Conservation (phyloP, 768 basidiomycete genomes). For the Lyophyllum semitale region DNA sequence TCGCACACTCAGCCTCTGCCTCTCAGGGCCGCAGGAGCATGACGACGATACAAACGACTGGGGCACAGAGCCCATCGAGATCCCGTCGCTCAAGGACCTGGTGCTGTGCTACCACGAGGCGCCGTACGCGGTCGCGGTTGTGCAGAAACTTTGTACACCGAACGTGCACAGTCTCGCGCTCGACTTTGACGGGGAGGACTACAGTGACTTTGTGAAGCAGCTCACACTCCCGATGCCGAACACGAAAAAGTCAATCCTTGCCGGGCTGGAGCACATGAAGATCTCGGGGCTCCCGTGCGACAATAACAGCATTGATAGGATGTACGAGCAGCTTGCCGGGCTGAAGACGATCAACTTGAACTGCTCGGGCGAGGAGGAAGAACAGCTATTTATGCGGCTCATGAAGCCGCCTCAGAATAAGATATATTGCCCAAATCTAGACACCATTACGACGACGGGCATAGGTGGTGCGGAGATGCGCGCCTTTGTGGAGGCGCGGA, state of each 20-base stretch:
- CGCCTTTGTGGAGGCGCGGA: slow-evolving; percentile 44
- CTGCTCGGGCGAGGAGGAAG: slow-evolving; percentile 29
- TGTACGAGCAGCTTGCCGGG: slow-evolving; percentile 50
- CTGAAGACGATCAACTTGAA: slow-evolving; percentile 45
- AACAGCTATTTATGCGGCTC: slow-evolving; percentile 30
- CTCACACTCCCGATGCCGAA: slow-evolving; percentile 42
- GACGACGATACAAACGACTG: slow-evolving; percentile 35
- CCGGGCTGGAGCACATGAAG: slow-evolving; percentile 52
- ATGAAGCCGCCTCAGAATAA: slow-evolving; percentile 17
- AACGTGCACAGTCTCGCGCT: slow-evolving; percentile 46
- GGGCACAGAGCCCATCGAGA: slow-evolving; percentile 34
- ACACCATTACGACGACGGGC: slow-evolving; percentile 47
- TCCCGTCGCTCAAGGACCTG: slow-evolving; percentile 41
- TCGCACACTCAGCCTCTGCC: slow-evolving; percentile 48
- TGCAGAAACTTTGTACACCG: slow-evolving; percentile 40
- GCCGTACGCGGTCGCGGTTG: slow-evolving; percentile 38
- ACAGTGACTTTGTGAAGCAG: slow-evolving; percentile 44
- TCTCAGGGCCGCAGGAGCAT: slow-evolving; percentile 56
- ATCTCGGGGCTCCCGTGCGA: slow-evolving; percentile 51
- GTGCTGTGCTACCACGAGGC: slow-evolving; percentile 40
- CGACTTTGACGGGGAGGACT: slow-evolving; percentile 61
- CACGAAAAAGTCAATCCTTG: slow-evolving; percentile 45
- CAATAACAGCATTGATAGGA: slow-evolving; percentile 26
- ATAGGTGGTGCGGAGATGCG: slow-evolving; percentile 43
- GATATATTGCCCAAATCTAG: slow-evolving; percentile 52